phyloP scores from a whole-genome alignment of 306 rosid genomes.

The Lablab purpureus region DNA sequence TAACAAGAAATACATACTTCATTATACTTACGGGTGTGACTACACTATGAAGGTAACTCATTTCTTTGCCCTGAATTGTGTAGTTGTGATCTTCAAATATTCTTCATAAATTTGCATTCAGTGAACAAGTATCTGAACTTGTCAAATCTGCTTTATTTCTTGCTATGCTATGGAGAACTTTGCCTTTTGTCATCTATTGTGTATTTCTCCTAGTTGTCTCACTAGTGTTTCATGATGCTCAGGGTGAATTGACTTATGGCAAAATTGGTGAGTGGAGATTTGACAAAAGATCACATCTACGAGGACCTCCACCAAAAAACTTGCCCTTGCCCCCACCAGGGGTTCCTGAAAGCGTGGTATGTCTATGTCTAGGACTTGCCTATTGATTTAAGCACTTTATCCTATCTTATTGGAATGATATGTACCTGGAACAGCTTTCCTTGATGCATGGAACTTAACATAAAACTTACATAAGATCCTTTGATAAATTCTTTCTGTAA shows the following conservation, averaged over 20 bases:
- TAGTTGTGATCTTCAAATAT: constrained; percentile 10
- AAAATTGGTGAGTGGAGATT: constrained; percentile 96
- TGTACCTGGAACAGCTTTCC: constrained; percentile 14
- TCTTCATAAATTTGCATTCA: background rate
- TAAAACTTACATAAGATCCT: background rate
- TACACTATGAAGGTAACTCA: constrained; percentile 76
- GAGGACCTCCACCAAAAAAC: constrained; percentile 87
- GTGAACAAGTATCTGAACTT: background rate
- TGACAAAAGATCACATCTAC: constrained; percentile 88
- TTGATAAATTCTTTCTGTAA: background rate
- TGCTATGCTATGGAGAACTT: constrained; percentile 18
- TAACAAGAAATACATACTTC: constrained; percentile 74
- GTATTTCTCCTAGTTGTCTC: constrained; percentile 19
- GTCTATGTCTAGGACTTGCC: constrained; percentile 41
- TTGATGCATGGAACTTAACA: constrained; percentile 4
- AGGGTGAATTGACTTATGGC: constrained; percentile 95
- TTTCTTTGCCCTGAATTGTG: constrained; percentile 30
- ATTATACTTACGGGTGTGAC: constrained; percentile 94
- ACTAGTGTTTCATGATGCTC: constrained; percentile 38
- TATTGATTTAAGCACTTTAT: constrained; percentile 8
- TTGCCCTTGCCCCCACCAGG: constrained; percentile 91
- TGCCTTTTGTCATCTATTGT: constrained; percentile 23
- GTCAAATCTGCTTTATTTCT: constrained; percentile 40
- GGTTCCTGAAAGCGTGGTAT: constrained; percentile 99
- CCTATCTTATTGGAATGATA: constrained; percentile 38